Conservation (phyloP, 2,329 filamentous ascomycete genomes). For the Arthrobotrys conoides region DNA sequence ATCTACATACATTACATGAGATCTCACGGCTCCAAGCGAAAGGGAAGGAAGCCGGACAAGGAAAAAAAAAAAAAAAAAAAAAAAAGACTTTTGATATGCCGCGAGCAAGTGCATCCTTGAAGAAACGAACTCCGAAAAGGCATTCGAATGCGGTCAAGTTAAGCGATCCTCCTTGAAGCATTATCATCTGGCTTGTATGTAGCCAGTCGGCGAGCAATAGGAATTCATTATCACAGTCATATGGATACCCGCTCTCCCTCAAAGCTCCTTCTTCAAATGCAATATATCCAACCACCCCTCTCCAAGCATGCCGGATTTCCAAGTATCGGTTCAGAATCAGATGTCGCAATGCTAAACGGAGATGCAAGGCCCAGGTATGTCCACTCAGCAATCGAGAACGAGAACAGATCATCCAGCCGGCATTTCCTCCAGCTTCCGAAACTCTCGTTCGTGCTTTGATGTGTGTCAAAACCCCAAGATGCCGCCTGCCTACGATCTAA, state of each 20-base stretch:
- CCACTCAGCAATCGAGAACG: slow-evolving; percentile 32
- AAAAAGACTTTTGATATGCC: slow-evolving; percentile 24
- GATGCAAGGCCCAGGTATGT: slow-evolving; percentile 49
- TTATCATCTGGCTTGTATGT: slow-evolving; percentile 16
- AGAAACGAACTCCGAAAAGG: slow-evolving; percentile 52
- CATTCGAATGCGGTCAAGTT: slow-evolving; percentile 56
- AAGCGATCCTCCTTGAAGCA: slow-evolving; percentile 42
- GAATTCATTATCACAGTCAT: slow-evolving; percentile 45
- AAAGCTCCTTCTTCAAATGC: slow-evolving; percentile 55
- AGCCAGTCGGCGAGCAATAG: slow-evolving; percentile 53
- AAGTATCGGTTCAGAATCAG: slow-evolving; percentile 37
- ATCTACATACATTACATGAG: slow-evolving; percentile 48
- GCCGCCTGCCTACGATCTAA: slow-evolving; percentile 32
- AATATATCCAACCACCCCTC: slow-evolving; percentile 13
- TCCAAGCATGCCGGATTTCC: slow-evolving; percentile 25
- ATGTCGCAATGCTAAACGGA: slow-evolving; percentile 54
- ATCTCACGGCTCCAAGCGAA: slow-evolving; percentile 15
- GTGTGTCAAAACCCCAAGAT: slow-evolving; percentile 53
- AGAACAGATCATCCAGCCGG: slow-evolving; percentile 54
- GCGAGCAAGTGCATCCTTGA: slow-evolving; percentile 54
- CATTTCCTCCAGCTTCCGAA: slow-evolving; percentile 59
- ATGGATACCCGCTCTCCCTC: slow-evolving; percentile 25
- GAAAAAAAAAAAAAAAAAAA: slow-evolving; percentile 20
- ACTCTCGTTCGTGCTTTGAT: slow-evolving; percentile 40
- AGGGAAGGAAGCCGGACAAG: background rate